phyloP scores from a whole-genome alignment of 2,329 filamentous ascomycete genomes.

The Teratosphaeria gauchensis region DNA sequence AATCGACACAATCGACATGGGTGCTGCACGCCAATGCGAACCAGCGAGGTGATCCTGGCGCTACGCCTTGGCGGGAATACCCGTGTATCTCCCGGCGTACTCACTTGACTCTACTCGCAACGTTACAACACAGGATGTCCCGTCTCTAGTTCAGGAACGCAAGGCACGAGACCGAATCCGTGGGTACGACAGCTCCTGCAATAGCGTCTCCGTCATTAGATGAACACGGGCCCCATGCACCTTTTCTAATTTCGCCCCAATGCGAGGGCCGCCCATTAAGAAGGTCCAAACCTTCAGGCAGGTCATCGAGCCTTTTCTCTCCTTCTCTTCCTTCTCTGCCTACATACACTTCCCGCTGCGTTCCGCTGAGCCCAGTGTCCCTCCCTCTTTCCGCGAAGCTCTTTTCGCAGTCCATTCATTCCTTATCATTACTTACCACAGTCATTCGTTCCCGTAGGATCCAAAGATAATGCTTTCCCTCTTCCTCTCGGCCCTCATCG shows the following conservation, averaged over 20 bases:
- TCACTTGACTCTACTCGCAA: neutral
- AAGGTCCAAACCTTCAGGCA: too few relatives aligned
- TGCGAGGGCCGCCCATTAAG: too few relatives aligned
- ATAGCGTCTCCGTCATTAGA: too few relatives aligned
- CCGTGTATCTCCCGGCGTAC: neutral
- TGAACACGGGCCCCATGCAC: too few relatives aligned
- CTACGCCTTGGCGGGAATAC: neutral
- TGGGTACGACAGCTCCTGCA: too few relatives aligned
- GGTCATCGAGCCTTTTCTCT: too few relatives aligned
- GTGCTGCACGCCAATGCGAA: neutral
- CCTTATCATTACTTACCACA: neutral
- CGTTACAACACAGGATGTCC: neutral
- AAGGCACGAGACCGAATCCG: neutral
- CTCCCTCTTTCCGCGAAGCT: neutral
- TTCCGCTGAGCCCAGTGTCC: too few relatives aligned
- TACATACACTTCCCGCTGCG: too few relatives aligned
- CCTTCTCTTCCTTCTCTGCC: too few relatives aligned
- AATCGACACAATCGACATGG: neutral
- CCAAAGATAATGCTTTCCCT: neutral
- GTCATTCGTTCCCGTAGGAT: neutral
- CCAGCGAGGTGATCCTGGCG: neutral
- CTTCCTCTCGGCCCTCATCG: neutral
- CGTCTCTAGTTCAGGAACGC: neutral
- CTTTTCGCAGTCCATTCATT: neutral
- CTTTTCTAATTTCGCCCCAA: too few relatives aligned